Percentiles rank a stretch among this genome's conserved stretches.
Evolutionary conservation across 2,329 filamentous ascomycete species (phyloP).

Genomic region (Trichophyton verrucosum): DNA sequence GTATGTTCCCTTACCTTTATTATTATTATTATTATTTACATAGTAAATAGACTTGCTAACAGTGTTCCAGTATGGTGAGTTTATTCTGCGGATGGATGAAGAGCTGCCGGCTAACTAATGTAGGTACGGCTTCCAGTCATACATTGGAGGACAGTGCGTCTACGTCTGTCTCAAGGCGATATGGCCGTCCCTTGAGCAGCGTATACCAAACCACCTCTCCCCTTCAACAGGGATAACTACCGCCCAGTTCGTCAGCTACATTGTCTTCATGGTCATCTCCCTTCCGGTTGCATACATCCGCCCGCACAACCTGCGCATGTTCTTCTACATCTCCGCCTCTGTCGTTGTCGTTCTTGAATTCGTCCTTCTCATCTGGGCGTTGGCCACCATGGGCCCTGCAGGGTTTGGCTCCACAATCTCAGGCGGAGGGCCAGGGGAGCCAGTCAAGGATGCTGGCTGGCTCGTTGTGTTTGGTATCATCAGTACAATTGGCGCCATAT

Average conservation of each 20-base stretch:
- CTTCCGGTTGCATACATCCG: constrained; percentile 34
- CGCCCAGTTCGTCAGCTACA: constrained; percentile 24
- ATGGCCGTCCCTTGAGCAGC: constrained; percentile 23
- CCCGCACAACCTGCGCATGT: constrained; percentile 21
- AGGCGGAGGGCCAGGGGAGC: neutral
- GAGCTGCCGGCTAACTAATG: constrained; percentile 10
- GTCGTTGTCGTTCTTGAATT: constrained; percentile 9
- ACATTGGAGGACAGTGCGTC: constrained; percentile 27
- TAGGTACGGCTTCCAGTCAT: constrained; percentile 31
- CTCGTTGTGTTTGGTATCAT: constrained; percentile 30
- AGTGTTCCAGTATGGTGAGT: neutral
- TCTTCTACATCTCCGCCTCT: constrained; percentile 9
- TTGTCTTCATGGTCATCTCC: constrained; percentile 27
- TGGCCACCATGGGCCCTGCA: constrained; percentile 8
- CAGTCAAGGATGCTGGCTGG: constrained; percentile 22
- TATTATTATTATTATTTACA: neutral
- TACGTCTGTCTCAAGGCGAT: constrained; percentile 13
- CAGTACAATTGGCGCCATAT: constrained; percentile 33
- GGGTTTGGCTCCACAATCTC: constrained; percentile 8
- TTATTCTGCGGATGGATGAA: neutral
- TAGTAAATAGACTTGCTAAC: neutral
- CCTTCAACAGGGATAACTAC: constrained; percentile 25
- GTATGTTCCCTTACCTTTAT: neutral
- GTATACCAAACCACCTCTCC: constrained; percentile 24
- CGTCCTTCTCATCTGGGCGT: constrained; percentile 11